Conservation (phyloP, 352 stramenopile genomes). For the Pilasporangium apinafurcum region DNA sequence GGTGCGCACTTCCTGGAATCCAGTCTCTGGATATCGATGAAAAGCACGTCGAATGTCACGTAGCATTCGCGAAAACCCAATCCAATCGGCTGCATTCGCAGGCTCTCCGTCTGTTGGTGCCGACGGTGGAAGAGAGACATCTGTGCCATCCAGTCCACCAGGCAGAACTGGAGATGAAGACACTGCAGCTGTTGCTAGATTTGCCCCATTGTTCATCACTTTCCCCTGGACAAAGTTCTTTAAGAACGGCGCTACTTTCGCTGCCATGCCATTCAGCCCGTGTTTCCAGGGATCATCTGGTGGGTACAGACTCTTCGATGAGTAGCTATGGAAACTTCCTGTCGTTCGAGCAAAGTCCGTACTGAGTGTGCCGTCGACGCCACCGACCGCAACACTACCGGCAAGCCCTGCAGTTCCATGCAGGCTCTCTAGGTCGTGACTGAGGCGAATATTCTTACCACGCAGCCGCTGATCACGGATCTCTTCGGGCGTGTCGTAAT, state of each 20-base stretch:
- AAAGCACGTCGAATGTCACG: constrained; percentile 78
- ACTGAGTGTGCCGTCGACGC: background rate
- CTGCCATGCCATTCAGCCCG: constrained; percentile 33
- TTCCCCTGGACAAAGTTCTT: constrained; percentile 45
- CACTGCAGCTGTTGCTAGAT: background rate
- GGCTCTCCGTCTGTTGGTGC: background rate
- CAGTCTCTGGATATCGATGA: constrained; percentile 89
- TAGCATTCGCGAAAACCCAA: constrained; percentile 64
- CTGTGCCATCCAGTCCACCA: too few relatives aligned
- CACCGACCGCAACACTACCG: background rate
- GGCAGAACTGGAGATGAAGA: background rate
- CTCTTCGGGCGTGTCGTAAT: constrained; percentile 76
- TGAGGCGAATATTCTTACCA: constrained; percentile 40
- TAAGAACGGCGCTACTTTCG: constrained; percentile 56
- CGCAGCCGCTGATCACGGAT: constrained; percentile 65
- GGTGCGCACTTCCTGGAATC: constrained; percentile 87
- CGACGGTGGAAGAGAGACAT: too few relatives aligned
- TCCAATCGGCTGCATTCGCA: constrained; percentile 38
- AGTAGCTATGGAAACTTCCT: background rate
- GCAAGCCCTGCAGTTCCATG: constrained; percentile 1
- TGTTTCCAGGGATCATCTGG: constrained; percentile 68
- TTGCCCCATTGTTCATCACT: constrained; percentile 2
- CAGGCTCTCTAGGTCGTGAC: constrained; percentile 7
- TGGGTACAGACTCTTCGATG: constrained; percentile 48
- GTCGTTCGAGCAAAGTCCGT: background rate